A percentile compares a stretch with the other conserved stretches of the same genome.
Conservation (phyloP, 2,329 filamentous ascomycete species). For the Xylaria sp. region DNA sequence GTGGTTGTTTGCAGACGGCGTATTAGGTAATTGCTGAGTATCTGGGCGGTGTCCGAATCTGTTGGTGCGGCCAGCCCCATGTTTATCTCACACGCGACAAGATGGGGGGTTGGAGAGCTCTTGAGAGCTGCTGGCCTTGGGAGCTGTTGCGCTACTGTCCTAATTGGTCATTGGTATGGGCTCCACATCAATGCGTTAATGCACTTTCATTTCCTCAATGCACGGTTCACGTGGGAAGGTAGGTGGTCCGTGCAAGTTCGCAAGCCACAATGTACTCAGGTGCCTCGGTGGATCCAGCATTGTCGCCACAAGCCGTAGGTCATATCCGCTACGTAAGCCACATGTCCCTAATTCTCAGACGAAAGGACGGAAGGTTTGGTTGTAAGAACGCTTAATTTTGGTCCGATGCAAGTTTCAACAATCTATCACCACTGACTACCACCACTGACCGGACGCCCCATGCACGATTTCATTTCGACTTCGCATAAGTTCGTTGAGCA, state of each 20-base stretch:
- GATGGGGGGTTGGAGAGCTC: conserved; percentile 13
- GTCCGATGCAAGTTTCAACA: conserved; percentile 5
- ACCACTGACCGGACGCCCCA: conserved; percentile 19
- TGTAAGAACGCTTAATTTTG: conserved; percentile 1
- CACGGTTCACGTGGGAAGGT: not conserved
- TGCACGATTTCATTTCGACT: conserved; percentile 21
- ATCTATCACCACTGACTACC: conserved; percentile 9
- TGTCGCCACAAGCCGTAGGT: not conserved
- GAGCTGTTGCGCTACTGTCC: conserved; percentile 20
- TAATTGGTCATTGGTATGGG: conserved; percentile 5
- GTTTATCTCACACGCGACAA: conserved; percentile 43
- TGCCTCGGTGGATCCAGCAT: not conserved
- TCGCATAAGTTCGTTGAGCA: conserved; percentile 13
- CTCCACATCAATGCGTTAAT: conserved; percentile 10
- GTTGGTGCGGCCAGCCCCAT: conserved; percentile 31
- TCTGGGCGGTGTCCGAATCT: not conserved
- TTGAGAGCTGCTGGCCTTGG: conserved; percentile 6
- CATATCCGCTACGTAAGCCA: not conserved
- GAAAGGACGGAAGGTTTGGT: not conserved
- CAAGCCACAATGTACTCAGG: not conserved
- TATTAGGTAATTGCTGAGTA: conserved; percentile 7
- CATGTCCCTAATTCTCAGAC: not conserved
- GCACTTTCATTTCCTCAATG: conserved; percentile 12
- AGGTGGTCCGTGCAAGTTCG: not conserved
- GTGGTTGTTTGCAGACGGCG: conserved; percentile 14